phyloP scores from a whole-genome alignment of 345 rosid genomes.

The Turnera subulata region DNA sequence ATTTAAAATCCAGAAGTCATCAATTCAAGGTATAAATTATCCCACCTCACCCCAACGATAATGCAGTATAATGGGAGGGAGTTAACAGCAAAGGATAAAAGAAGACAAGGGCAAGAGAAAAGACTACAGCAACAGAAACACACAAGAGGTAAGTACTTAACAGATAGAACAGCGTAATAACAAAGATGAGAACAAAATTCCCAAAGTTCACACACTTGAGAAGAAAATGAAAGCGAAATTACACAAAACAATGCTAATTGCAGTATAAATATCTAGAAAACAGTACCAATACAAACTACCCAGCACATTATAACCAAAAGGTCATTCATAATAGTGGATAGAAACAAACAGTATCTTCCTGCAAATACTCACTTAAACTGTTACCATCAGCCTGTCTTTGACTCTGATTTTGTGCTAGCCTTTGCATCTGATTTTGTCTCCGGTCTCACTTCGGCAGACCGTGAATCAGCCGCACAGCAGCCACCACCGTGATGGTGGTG shows the following conservation, averaged over 20 bases:
- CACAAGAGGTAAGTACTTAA: no score
- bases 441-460: conserved; percentile 33
- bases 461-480: conserved; percentile 59
- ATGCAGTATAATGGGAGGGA: no score
- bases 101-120: no score
- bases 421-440: conserved; percentile 52
- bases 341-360: neutral
- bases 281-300: conserved; percentile 12
- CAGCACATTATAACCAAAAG: conserved; percentile 3
- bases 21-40: no score
- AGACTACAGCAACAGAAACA: no score
- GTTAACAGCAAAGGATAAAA: no score
- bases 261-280: neutral
- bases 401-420: conserved; percentile 36
- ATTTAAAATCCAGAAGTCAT: no score
- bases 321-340: neutral
- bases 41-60: no score
- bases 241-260: conserved; percentile 10
- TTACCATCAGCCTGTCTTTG: conserved; percentile 30
- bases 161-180: no score
- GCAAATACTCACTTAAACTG: conserved; percentile 18
- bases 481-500: conserved; percentile 77
- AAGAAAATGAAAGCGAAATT: conserved; percentile 11
- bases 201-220: no score
- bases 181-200: no score